Evolutionary conservation across 2,329 filamentous ascomycete genomes (phyloP).

Genomic region (Talaromyces sp.): DNA sequence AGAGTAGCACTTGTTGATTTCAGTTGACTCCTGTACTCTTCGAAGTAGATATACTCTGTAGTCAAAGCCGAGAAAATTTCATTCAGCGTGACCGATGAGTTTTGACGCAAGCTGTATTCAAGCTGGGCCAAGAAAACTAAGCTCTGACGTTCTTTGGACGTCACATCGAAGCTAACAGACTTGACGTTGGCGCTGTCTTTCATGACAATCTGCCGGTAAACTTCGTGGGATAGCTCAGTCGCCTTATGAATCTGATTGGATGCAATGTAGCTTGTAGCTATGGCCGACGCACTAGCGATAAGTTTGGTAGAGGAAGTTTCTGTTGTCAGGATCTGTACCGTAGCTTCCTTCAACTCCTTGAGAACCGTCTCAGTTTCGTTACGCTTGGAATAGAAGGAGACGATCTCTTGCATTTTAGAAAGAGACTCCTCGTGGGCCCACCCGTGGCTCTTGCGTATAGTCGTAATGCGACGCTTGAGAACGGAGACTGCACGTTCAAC

Average conservation of each 20-base stretch:
- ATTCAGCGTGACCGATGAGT: slow-evolving; percentile 33
- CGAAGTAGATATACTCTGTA: slow-evolving; percentile 42
- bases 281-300: slow-evolving; percentile 33
- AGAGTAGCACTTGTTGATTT: slow-evolving; percentile 36
- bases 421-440: slow-evolving; percentile 42
- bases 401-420: slow-evolving; percentile 35
- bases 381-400: slow-evolving; percentile 34
- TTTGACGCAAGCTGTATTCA: slow-evolving; percentile 38
- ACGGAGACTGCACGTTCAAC: slow-evolving; percentile 31
- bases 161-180: slow-evolving; percentile 31
- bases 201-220: slow-evolving; percentile 39
- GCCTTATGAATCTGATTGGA: slow-evolving; percentile 33
- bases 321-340: slow-evolving; percentile 32
- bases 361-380: slow-evolving; percentile 30
- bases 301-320: slow-evolving; percentile 31
- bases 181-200: slow-evolving; percentile 33
- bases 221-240: slow-evolving; percentile 33
- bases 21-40: slow-evolving; percentile 38
- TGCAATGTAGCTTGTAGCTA: slow-evolving; percentile 37
- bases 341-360: slow-evolving; percentile 33
- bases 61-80: slow-evolving; percentile 45
- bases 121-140: slow-evolving; percentile 47
- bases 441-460: slow-evolving; percentile 31
- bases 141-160: slow-evolving; percentile 32
- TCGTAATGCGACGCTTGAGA: slow-evolving; percentile 29